A percentile compares a stretch with the other conserved stretches of the same genome.
phyloP scores from a whole-genome alignment of 2,329 filamentous ascomycete species.

The Tothia fuscella region DNA sequence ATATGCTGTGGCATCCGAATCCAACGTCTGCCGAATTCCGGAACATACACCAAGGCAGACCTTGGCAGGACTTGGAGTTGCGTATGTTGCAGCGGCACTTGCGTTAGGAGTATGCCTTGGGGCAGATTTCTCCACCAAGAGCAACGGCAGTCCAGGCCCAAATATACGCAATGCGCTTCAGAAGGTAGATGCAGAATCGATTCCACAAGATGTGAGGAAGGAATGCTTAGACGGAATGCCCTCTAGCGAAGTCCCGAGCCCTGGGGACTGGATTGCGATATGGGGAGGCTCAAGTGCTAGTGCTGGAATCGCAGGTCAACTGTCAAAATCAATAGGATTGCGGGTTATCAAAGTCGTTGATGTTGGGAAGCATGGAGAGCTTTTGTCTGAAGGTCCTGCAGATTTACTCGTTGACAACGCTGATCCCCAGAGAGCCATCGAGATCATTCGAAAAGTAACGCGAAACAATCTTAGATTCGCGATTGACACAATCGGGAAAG shows the following conservation, averaged over 20 bases:
- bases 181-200: slow-evolving; percentile 30
- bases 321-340: slow-evolving; percentile 54
- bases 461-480: slow-evolving; percentile 50
- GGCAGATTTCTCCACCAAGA: slow-evolving; percentile 43
- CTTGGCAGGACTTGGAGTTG: slow-evolving; percentile 51
- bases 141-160: slow-evolving; percentile 36
- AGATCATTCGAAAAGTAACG: slow-evolving; percentile 50
- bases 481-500: slow-evolving; percentile 54
- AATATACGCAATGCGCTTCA: slow-evolving; percentile 44
- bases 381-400: slow-evolving; percentile 39
- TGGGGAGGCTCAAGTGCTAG: slow-evolving; percentile 47
- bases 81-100: slow-evolving; percentile 57
- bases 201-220: slow-evolving; percentile 49
- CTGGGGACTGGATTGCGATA: slow-evolving; percentile 53
- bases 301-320: slow-evolving; percentile 53
- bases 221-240: slow-evolving; percentile 50
- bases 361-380: slow-evolving; percentile 50
- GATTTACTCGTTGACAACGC: slow-evolving; percentile 60
- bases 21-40: slow-evolving; percentile 53
- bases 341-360: slow-evolving; percentile 56
- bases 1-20: slow-evolving; percentile 52
- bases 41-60: slow-evolving; percentile 38
- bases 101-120: slow-evolving; percentile 59
- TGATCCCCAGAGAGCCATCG: slow-evolving; percentile 51
- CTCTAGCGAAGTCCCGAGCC: slow-evolving; percentile 39